Base-by-base conservation (phyloP, 2,329 filamentous ascomycete genomes). In the Penicillium sp. region DNA sequence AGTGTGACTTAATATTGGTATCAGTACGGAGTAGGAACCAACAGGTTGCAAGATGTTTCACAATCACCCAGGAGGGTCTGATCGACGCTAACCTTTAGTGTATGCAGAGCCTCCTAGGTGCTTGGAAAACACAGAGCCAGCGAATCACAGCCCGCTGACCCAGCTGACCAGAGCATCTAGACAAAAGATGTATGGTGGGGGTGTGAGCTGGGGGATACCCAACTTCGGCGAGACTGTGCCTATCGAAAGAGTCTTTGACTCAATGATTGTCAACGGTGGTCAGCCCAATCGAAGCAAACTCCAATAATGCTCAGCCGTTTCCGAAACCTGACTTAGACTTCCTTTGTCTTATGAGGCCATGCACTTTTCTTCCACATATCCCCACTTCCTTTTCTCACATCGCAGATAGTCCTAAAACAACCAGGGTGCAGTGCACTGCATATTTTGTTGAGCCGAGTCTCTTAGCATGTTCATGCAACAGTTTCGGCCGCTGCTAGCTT, bases 381-480 rank as follows among this genome's bases (percentile, higher is more conserved):
- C 16, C 16, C 14, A 5, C 24, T 14, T n/a, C 16, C 11, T 27
- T 21, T 14, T 39, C 16, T 32, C 10, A 36, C 16, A 40, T 13
- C 7, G 18, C 18, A 16, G 10, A 48, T 18, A 52, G 22, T 34
- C 14, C 13, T 43, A 36, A 36, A 47, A 21, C 22, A 9, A 11
- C n/a, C n/a, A 46, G 21, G 5, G 7, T 31, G 13, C 34, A 21
- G 38, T 16, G 22, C 7, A 44, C 13, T 48, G n/a, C 27, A 48
- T 43, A 36, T 42, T 48, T 13, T 29, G 45, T 34, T 48, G 16
- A 24, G 24, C 21, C 16, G 10, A 18, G 14, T 45, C 5, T 45
- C 14, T 21, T 14, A 45, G 18, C 44, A 58, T 59, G 55, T 45
- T 54, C 14, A 22, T 34, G 29, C 46, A 29, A 6, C 49, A 44